Conservation (phyloP, 495 filamentous ascomycete species). For the Neurospora sp. region DNA sequence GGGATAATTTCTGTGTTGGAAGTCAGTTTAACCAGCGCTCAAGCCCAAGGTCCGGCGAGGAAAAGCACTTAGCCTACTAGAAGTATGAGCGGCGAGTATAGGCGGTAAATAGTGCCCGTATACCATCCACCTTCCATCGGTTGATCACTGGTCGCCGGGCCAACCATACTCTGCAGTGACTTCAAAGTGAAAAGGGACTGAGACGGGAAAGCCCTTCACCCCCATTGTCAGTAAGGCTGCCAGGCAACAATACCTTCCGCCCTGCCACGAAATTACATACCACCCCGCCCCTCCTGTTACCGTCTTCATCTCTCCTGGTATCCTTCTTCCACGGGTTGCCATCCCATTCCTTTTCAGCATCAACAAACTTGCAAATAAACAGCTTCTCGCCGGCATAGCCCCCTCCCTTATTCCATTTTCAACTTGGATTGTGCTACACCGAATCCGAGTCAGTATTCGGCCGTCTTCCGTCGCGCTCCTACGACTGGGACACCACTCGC, state of each 20-base stretch:
- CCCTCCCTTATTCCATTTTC: background rate
- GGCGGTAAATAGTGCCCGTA: background rate
- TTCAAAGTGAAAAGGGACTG: background rate
- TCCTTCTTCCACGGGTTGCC: background rate
- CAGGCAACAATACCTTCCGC: background rate
- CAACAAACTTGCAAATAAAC: background rate
- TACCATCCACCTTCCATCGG: background rate
- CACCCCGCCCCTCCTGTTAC: background rate
- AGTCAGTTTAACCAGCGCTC: background rate
- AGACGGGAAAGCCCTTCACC: background rate
- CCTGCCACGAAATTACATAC: background rate
- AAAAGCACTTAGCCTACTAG: background rate
- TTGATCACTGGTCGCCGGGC: background rate
- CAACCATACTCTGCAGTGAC: background rate
- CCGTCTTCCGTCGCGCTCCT: background rate
- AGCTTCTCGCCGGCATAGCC: background rate
- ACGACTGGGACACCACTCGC: background rate
- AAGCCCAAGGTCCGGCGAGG: background rate
- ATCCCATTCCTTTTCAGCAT: background rate
- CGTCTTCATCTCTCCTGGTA: background rate
- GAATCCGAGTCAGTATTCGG: background rate
- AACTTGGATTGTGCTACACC: background rate
- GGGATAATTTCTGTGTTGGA: background rate
- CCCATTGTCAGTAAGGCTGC: background rate
- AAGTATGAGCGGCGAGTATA: background rate